Conservation (phyloP, 2,329 filamentous ascomycete species). For the Fusarium pseudonygamai region DNA sequence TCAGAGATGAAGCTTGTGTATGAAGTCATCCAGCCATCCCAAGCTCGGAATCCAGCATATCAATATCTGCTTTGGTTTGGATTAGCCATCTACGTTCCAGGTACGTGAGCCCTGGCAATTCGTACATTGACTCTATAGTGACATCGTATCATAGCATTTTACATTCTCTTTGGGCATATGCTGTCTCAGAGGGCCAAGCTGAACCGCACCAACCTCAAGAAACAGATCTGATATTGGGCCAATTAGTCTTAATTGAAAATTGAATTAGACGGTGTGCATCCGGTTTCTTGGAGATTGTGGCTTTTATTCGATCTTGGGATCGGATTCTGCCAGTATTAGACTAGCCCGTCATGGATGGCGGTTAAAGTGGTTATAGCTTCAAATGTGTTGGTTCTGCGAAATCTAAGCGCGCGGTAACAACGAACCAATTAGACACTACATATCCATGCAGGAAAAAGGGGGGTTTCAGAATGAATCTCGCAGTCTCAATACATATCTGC, state of each 20-base stretch:
- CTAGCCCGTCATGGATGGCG: background rate
- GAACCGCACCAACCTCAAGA: background rate
- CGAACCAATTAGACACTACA: background rate
- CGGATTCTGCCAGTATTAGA: background rate
- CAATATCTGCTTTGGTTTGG: slow-evolving; percentile 37
- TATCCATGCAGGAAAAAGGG: background rate
- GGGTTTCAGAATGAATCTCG: background rate
- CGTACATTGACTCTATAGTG: background rate
- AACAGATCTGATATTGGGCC: background rate
- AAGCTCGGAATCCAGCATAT: slow-evolving; percentile 18
- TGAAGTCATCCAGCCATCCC: slow-evolving; percentile 29
- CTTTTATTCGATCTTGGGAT: background rate
- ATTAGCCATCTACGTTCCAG: slow-evolving; percentile 16
- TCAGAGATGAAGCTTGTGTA: slow-evolving; percentile 35
- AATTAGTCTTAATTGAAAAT: too few species aligned
- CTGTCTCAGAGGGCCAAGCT: slow-evolving; percentile 32
- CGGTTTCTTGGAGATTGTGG: accelerated
- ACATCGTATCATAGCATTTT: slow-evolving; percentile 5
- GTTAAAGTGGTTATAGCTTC: background rate
- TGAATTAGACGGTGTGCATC: too few species aligned
- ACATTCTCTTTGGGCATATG: slow-evolving; percentile 34
- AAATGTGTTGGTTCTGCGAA: background rate
- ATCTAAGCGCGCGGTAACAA: background rate
- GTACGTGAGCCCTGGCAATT: background rate
- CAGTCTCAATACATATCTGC: background rate